Base-by-base conservation (phyloP, 2,329 filamentous ascomycete species). In the Fusarium sulawesiense region DNA sequence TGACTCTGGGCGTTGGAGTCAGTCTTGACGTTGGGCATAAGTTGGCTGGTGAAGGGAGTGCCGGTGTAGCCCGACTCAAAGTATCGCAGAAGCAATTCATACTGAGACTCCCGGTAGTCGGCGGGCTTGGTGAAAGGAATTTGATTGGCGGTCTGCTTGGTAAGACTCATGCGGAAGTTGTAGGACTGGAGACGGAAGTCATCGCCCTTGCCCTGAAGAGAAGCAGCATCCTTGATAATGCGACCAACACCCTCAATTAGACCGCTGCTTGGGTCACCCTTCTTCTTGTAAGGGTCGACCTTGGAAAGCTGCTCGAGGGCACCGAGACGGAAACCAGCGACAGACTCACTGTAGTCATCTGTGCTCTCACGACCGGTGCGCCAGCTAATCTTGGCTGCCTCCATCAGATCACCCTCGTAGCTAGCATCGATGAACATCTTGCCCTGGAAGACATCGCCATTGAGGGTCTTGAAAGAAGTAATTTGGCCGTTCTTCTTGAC, bases 341-440 rank as follows among this genome's bases (percentile, higher is more conserved):
- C 65, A 12, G 66, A 58, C 23, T 71, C 69, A 9, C 47, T 45
- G 14, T 63, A 70, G 13, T 72, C 69, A 2, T 27, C 25, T 12
- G 20, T 37, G 25, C 65, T 54, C 46, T 72, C 70, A 2, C 70
- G 70, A 12, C 69, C 70, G 16, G 63, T 63, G 7, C 69, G 59
- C 34, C 60, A 72, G 4, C 66, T 62, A 10, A 72, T 55, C 4
- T 56, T 66, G 8, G 70, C 70, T 11, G 70, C 56, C 42, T 67
- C 70, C 70, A 72, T 72, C 16, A 72, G 48, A 9, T 72, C 70
- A n/a, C 70, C 70, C 23, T 72, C 70, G 10, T 72, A 72, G 23
- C 70, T 62, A 16, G 70, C 70, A 32, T 72, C 69, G 8, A 72
- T 72, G 10, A 72, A 72, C 66, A 72, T 72, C 50, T 72, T 71